These are phyloP conservation scores for Pythium diclinum DNA, from an alignment of 352 stramenopile genomes.

Conservation along the genomic window DNA sequence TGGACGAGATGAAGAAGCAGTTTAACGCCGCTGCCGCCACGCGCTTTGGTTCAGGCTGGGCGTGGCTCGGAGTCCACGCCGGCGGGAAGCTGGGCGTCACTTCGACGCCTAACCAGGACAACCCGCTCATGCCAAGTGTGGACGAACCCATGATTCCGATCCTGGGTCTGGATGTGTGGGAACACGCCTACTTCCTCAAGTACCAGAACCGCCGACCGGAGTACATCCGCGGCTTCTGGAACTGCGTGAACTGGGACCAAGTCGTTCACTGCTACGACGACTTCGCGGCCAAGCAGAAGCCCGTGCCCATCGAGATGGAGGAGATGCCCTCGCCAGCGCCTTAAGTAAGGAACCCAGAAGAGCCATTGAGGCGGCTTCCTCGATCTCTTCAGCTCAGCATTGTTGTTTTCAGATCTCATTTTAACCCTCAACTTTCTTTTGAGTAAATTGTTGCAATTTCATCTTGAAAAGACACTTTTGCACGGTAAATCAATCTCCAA, in stretches of 20 bases:
- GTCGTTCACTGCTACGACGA: conserved; percentile 61
- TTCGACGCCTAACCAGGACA: conserved; percentile 88
- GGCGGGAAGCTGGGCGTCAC: conserved; percentile 83
- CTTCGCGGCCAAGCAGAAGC: conserved; percentile 42
- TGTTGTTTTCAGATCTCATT: not conserved
- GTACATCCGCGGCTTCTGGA: conserved; percentile 92
- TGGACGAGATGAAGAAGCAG: conserved; percentile 58
- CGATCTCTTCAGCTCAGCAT: not conserved
- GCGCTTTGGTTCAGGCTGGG: conserved; percentile 62
- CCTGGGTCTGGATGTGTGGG: conserved; percentile 87
- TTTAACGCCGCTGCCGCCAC: conserved; percentile 55
- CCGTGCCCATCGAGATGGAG: conserved; percentile 43
- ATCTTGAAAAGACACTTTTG: not conserved
- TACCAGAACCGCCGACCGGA: conserved; percentile 88
- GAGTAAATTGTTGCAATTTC: not conserved
- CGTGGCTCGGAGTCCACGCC: conserved; percentile 42
- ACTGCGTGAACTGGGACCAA: conserved; percentile 83
- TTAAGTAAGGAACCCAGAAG: not conserved
- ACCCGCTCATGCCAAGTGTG: conserved; percentile 35
- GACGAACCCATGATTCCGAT: conserved; percentile 65
- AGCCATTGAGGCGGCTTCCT: not conserved
- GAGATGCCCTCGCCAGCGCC: conserved; percentile 20
- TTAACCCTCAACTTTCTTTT: not conserved
- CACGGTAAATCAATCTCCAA: no score
- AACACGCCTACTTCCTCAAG: conserved; percentile 86